These are phyloP conservation scores for Moesziomyces sp. DNA, from an alignment of 1,284 basidiomycete species.

Conservation along the genomic window DNA sequence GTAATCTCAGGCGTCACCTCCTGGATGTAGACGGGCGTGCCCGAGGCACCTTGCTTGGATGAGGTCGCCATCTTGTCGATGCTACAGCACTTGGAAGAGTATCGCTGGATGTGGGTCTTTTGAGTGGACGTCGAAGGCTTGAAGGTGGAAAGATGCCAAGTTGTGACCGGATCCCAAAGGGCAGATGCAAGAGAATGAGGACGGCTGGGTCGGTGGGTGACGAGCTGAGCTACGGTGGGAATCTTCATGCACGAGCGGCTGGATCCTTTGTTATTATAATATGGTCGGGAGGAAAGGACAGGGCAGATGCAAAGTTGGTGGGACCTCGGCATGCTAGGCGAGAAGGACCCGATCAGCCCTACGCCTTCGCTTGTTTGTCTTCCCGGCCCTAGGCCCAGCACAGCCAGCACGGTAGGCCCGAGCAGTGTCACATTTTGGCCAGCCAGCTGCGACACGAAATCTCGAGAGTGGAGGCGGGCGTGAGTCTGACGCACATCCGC, in stretches of 20 bases:
- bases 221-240: not conserved
- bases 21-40: constrained; percentile 45
- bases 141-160: not conserved
- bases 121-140: not conserved
- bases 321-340: not conserved
- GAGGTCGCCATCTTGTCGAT: constrained; percentile 33
- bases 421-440: not conserved
- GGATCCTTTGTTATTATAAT: not conserved
- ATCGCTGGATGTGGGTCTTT: not conserved
- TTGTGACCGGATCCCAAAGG: not conserved
- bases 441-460: not conserved
- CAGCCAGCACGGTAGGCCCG: too few species aligned
- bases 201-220: too few species aligned
- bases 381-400: not conserved
- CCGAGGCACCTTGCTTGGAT: constrained; percentile 17
- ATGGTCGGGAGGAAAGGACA: not conserved
- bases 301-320: not conserved
- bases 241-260: not conserved
- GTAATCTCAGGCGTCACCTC: constrained; percentile 52
- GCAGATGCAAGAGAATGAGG: not conserved
- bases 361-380: not conserved
- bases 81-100: constrained; percentile 16
- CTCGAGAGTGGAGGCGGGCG: not conserved
- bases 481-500: not conserved
- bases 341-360: not conserved